These are phyloP conservation scores for Teratosphaeria gauchensis DNA, from an alignment of 2,329 filamentous ascomycete genomes.

Conservation along the genomic window DNA sequence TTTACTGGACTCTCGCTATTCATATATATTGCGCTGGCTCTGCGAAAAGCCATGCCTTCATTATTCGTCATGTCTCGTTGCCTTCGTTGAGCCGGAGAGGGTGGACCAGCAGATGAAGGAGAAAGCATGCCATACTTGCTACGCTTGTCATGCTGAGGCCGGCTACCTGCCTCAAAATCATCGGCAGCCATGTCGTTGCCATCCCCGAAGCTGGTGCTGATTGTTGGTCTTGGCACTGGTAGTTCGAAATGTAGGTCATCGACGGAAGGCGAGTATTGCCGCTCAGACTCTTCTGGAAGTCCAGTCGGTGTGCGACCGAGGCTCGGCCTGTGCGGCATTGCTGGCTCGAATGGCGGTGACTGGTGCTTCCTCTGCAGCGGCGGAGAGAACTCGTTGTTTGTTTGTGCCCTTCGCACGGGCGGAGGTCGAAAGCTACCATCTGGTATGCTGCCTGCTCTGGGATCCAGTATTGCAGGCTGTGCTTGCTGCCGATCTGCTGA, in stretches of 20 bases:
- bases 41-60: constrained; percentile 23
- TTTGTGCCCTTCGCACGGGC: constrained; percentile 14
- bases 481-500: background rate
- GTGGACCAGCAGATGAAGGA: background rate
- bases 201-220: background rate
- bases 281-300: constrained; percentile 1
- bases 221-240: background rate
- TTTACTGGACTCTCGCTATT: constrained; percentile 10
- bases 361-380: constrained; percentile 15
- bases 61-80: constrained; percentile 19
- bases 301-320: constrained; percentile 20
- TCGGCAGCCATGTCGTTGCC: background rate
- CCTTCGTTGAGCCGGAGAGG: constrained; percentile 12
- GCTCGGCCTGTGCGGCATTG: constrained; percentile 10
- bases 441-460: background rate
- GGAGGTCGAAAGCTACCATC: constrained; percentile 9
- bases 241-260: background rate
- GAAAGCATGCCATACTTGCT: background rate
- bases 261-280: background rate
- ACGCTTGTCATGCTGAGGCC: background rate
- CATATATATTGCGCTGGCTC: constrained; percentile 22
- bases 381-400: constrained; percentile 17
- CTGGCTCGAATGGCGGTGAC: constrained; percentile 10
- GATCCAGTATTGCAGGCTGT: background rate
- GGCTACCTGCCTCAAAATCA: background rate